Conservation (phyloP, 2,329 filamentous ascomycete species). For the Xenosphaeropsis pyriputrescens region DNA sequence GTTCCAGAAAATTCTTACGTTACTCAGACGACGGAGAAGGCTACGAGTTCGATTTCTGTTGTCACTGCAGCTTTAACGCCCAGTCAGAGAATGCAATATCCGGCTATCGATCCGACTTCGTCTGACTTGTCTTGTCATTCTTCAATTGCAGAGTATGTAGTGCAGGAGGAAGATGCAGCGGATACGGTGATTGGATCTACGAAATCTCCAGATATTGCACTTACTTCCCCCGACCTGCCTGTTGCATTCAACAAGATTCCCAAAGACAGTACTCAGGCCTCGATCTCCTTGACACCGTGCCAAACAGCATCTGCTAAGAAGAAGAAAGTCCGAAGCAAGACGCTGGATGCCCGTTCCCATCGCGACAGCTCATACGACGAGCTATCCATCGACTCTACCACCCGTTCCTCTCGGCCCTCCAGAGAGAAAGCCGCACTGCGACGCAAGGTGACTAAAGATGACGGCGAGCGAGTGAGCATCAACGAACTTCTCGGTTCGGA, state of each 20-base stretch:
- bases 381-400: not conserved
- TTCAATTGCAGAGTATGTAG: conserved; percentile 1
- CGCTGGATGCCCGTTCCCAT: not conserved
- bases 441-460: not conserved
- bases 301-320: not conserved
- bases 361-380: conserved; percentile 2
- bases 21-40: not conserved
- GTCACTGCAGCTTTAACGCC: conserved; percentile 1
- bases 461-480: not conserved
- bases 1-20: not conserved
- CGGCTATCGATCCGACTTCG: not conserved
- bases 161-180: not conserved
- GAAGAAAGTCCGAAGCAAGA: not conserved
- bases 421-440: not conserved
- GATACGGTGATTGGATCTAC: not conserved
- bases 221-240: conserved; percentile 2
- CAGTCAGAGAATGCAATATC: conserved; percentile 2
- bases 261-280: too few relatives aligned
- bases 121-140: conserved; percentile 1
- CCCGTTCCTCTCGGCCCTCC: not conserved
- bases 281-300: not conserved
- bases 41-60: not conserved
- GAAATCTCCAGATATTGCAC: conserved; percentile 1
- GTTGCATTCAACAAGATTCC: not conserved
- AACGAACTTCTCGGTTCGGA: conserved; percentile 1